phyloP scores from a whole-genome alignment of 2,329 filamentous ascomycete species.

The Cadophora gregata region DNA sequence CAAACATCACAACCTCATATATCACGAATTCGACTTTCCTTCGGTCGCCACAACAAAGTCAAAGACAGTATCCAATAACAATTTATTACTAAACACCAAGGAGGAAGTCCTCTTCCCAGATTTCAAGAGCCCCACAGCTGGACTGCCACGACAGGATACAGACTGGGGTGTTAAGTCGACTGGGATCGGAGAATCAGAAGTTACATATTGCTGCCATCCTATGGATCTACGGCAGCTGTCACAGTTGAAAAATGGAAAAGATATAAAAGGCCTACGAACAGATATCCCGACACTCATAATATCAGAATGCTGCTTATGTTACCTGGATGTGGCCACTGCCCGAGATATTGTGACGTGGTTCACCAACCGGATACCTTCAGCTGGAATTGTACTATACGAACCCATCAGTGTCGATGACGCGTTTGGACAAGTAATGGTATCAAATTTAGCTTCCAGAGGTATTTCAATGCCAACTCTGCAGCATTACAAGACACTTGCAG shows the following conservation, averaged over 20 bases:
- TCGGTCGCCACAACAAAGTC: constrained; percentile 67
- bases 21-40: constrained; percentile 93
- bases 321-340: constrained; percentile 72
- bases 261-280: constrained; percentile 55
- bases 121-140: constrained; percentile 1
- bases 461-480: constrained; percentile 86
- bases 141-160: constrained; percentile 27
- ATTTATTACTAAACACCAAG: constrained; percentile 21
- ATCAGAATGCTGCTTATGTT: constrained; percentile 95
- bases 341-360: constrained; percentile 70
- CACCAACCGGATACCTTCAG: constrained; percentile 52
- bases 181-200: constrained; percentile 28
- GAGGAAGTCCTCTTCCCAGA: constrained; percentile 48
- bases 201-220: constrained; percentile 56
- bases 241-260: constrained; percentile 19
- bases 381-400: constrained; percentile 82
- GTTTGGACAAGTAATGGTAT: constrained; percentile 91
- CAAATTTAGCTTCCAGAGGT: constrained; percentile 81
- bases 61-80: constrained; percentile 29
- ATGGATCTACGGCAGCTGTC: constrained; percentile 44
- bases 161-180: constrained; percentile 39
- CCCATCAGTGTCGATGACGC: constrained; percentile 83
- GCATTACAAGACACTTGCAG: constrained; percentile 68
- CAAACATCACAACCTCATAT: constrained; percentile 58
- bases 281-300: constrained; percentile 81